Conservation (phyloP, 2,329 filamentous ascomycete genomes). For the Sphaerulina vaccinii region DNA sequence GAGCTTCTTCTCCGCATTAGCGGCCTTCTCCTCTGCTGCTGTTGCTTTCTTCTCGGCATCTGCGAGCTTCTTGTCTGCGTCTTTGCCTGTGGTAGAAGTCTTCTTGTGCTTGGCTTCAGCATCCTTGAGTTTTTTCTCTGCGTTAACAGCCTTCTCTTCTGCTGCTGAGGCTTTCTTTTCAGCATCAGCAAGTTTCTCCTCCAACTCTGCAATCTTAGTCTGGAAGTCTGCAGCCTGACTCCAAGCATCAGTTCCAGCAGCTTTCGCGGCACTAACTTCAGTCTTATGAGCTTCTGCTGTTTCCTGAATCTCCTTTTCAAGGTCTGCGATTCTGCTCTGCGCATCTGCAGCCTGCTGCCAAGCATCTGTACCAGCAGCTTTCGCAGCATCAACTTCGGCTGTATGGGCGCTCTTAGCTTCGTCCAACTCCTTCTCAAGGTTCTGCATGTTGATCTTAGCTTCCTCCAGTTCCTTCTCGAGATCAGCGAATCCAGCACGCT, state of each 20-base stretch:
- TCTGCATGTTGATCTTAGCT: slow-evolving; percentile 17
- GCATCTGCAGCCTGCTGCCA: too few relatives aligned
- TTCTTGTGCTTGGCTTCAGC: slow-evolving; percentile 9
- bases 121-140: slow-evolving; percentile 12
- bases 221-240: not conserved
- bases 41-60: slow-evolving; percentile 16
- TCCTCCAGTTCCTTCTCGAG: slow-evolving; percentile 34
- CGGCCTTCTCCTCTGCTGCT: slow-evolving; percentile 4
- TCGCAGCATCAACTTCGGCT: too few relatives aligned
- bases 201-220: not conserved
- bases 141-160: slow-evolving; percentile 9
- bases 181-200: slow-evolving; percentile 3
- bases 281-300: not conserved
- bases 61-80: not conserved
- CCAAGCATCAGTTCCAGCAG: slow-evolving; percentile 12
- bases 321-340: slow-evolving; percentile 33
- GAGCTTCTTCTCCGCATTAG: slow-evolving; percentile 14
- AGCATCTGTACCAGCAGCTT: too few relatives aligned
- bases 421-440: too few relatives aligned
- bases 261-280: slow-evolving; percentile 2
- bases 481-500: slow-evolving; percentile 33
- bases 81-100: slow-evolving; percentile 8
- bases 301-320: slow-evolving; percentile 30
- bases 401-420: too few relatives aligned
- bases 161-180: slow-evolving; percentile 18